Evolutionary conservation across 306 rosid species (phyloP), one percentile per base, ranked within the genome.

Genomic region (Vigna reflexopilosa): DNA sequence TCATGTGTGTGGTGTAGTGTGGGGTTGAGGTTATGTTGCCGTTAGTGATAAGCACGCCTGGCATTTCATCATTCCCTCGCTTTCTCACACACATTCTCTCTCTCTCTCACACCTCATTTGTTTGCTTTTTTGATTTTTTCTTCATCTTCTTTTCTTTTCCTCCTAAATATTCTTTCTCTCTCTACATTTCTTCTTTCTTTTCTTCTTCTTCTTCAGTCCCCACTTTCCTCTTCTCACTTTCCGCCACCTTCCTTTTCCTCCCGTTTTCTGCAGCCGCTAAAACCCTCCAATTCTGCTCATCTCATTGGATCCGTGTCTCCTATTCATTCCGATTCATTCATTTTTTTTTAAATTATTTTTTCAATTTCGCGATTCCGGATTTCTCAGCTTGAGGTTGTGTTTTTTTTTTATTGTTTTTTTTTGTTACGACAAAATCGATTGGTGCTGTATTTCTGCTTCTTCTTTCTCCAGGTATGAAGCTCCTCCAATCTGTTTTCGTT

Each of bases 11-110:
- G 88, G 81, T 83, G 89, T 82, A 86, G 83, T 83, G 55, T 65
- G 75, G 85, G 87, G 87, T 11, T 73, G 75, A 61, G 73, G 67
- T 85, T 84, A 74, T 63, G 93, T 85, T 90, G 87, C 97, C 85
- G 98, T 92, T 91, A 86, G 98, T 92, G 96, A 91, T 88, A 85
- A 88, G 96, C 98, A 91, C 98, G 93, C 90, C 98, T 92, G 97
- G 93, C 91, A 91, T 44, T 92, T 92, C 97, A 89, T 92, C 90
- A 89, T 95, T 88, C 93, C 90, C 97, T 92, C 93, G 86, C 79
- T 51, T 66, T 85, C 88, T 85, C 80, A 56, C n/a, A 26, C 28
- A 24, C 3, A 26, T 2, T 44, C 68, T 13, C 78, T 82, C 84
- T 55, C 50, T 0, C 44, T 6, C 42, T 7, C 45, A 15, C 22